Evolutionary conservation across 495 filamentous ascomycete genomes (phyloP).

Genomic region (Neurospora sp.): DNA sequence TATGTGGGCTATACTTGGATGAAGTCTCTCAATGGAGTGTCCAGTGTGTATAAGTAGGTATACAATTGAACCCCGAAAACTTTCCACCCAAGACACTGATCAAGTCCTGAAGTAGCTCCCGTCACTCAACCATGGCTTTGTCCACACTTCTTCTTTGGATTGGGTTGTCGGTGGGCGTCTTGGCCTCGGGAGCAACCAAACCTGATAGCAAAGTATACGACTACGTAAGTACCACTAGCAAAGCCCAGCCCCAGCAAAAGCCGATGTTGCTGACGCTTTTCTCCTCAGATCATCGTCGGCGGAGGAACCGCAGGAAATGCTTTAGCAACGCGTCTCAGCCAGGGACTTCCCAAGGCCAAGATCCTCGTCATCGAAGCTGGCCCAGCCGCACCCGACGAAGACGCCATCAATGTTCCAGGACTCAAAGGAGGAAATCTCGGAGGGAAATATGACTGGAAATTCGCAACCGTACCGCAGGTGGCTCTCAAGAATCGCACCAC

Average conservation of each 20-base stretch:
- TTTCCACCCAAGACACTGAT: background rate
- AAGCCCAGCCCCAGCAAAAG: background rate
- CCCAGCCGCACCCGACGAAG: constrained; percentile 30
- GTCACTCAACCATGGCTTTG: background rate
- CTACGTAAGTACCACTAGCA: background rate
- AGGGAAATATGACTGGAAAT: constrained; percentile 45
- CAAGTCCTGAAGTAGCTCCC: background rate
- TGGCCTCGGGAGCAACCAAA: background rate
- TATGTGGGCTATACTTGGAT: too few relatives aligned
- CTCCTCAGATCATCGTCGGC: constrained; percentile 48
- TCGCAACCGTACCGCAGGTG: constrained; percentile 35
- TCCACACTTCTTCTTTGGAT: background rate
- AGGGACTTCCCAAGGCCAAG: constrained; percentile 36
- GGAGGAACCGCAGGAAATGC: constrained; percentile 51
- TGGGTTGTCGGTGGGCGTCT: background rate
- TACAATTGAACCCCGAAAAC: too few relatives aligned
- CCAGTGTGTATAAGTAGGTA: too few relatives aligned
- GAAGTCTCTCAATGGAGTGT: too few relatives aligned
- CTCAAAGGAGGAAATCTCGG: constrained; percentile 32
- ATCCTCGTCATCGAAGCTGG: constrained; percentile 51
- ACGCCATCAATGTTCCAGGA: constrained; percentile 34
- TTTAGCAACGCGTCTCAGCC: constrained; percentile 50
- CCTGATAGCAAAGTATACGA: background rate
- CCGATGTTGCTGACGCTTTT: background rate
- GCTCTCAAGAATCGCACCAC: constrained; percentile 23